These are phyloP conservation scores for Tagetes patula DNA, from an alignment of 129 eudicot species.

Conservation along the genomic window DNA sequence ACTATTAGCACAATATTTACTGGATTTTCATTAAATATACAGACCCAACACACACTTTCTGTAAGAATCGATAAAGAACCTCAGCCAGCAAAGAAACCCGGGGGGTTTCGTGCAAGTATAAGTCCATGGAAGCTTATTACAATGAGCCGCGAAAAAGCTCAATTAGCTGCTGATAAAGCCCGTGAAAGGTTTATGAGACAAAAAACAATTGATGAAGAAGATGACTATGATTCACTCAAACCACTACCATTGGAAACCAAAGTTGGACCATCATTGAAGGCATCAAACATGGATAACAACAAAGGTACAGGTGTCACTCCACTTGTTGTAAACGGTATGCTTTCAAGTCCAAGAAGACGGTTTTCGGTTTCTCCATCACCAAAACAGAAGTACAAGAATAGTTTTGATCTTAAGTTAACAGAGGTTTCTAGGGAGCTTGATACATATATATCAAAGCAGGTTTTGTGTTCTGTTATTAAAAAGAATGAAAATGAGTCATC, in stretches of 20 bases:
- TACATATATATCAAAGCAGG: conserved; percentile 82
- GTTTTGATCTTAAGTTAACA: conserved; percentile 76
- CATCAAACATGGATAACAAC: conserved; percentile 30
- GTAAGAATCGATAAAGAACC: conserved; percentile 71
- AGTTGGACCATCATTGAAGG: conserved; percentile 51
- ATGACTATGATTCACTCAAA: conserved; percentile 50
- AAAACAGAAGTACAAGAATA: conserved; percentile 61
- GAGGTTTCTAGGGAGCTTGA: conserved; percentile 88
- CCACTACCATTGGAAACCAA: conserved; percentile 74
- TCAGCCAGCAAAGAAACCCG: conserved; percentile 45
- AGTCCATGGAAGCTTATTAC: conserved; percentile 87
- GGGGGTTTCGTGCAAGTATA: conserved; percentile 73
- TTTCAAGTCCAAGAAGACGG: conserved; percentile 87
- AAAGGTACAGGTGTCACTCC: conserved; percentile 31
- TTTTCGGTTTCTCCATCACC: conserved; percentile 73
- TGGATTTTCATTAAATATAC: conserved; percentile 24
- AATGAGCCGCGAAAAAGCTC: conserved; percentile 80
- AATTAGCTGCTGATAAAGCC: conserved; percentile 76
- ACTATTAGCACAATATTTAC: background rate
- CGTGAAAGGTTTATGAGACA: conserved; percentile 64
- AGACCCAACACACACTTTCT: conserved; percentile 54
- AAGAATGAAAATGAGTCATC: conserved; percentile 55
- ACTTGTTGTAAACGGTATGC: conserved; percentile 37
- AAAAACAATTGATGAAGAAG: conserved; percentile 32
- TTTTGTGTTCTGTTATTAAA: conserved; percentile 65